phyloP scores from a whole-genome alignment of 1,284 basidiomycete genomes.

The Tilletia setariae region DNA sequence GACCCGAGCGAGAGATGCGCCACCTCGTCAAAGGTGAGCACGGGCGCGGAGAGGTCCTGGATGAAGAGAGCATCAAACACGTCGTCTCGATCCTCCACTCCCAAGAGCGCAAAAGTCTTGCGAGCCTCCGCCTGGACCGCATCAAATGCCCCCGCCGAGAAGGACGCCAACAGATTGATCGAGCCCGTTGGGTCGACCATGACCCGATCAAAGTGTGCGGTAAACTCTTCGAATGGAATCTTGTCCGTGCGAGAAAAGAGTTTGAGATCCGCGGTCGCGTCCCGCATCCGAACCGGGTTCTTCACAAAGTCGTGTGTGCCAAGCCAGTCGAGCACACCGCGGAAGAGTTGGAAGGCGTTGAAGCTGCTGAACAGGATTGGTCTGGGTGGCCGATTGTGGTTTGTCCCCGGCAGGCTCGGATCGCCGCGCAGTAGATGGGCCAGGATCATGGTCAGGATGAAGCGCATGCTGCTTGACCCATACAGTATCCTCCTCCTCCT shows the following conservation, averaged over 20 bases:
- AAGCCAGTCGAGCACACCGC: slow-evolving; percentile 73
- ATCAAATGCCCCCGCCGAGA: slow-evolving; percentile 62
- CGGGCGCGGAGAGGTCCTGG: slow-evolving; percentile 50
- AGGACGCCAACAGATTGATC: slow-evolving; percentile 67
- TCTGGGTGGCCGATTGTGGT: slow-evolving; percentile 56
- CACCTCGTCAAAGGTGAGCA: slow-evolving; percentile 54
- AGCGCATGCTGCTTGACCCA: slow-evolving; percentile 62
- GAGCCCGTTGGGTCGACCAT: slow-evolving; percentile 78
- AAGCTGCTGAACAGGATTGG: slow-evolving; percentile 65
- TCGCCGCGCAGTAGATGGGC: slow-evolving; percentile 53
- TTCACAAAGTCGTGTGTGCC: slow-evolving; percentile 67
- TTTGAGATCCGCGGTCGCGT: slow-evolving; percentile 8
- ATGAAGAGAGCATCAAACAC: slow-evolving; percentile 71
- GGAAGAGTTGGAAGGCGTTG: slow-evolving; percentile 82
- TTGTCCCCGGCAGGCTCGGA: slow-evolving; percentile 57
- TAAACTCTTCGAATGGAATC: slow-evolving; percentile 54
- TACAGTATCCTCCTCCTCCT: slow-evolving; percentile 58
- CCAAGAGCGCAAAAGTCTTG: slow-evolving; percentile 45
- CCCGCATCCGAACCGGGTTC: slow-evolving; percentile 66
- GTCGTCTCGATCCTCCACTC: slow-evolving; percentile 60
- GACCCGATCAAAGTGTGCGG: slow-evolving; percentile 55
- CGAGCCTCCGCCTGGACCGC: slow-evolving; percentile 60
- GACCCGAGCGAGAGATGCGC: slow-evolving; percentile 28
- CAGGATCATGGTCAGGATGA: slow-evolving; percentile 59
- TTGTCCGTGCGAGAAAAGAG: slow-evolving; percentile 39